Evolutionary conservation across 179 eudicot species (phyloP), one percentile per base, ranked within the genome.

Genomic region (Pouteria campechiana): DNA sequence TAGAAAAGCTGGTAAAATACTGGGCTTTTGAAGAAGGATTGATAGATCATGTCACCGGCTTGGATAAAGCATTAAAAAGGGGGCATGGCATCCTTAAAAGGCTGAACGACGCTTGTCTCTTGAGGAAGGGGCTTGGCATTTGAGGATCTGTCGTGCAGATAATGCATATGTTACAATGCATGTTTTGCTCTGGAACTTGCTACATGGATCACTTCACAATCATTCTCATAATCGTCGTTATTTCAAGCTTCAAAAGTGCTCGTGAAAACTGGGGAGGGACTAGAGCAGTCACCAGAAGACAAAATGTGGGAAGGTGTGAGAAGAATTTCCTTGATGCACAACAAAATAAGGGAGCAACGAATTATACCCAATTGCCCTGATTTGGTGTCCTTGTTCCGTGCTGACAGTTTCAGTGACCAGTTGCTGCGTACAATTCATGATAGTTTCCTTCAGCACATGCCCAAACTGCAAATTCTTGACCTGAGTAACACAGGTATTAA

Each of bases 11-110:
- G 27, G 59, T 74, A 21, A 67, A 57, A 45, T 66, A 59, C 15
- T 74, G 70, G 73, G 52, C 70, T 49, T n/a, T n/a, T n/a, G 64
- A 63, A 32, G 81, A 74, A 56, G 76, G 66, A 30, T 44, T 69
- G 38, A 51, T 69, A 3, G 72, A 64, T 37, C 48, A 37, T n/a
- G 52, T 67, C 13, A 41, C 38, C 7, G 46, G 69, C 3, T 30
- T 65, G 18, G 63, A 48, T 23, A 50, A 41, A 20, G 52, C 50
- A 39, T 30, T 31, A 21, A 61, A 60, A 34, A 37, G 33, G 37
- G 82, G 76, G 14, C 44, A 64, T 38, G 59, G 50, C 29, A 27
- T 67, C n/a, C 25, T 74, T 24, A 63, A 63, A 14, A 67, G 59
- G 35, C 62, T 74, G 14, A 70, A 41, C 40, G 73, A 69, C 46